Percentiles rank a stretch among this genome's conserved stretches.
phyloP scores from a whole-genome alignment of 169 alveolate genomes.

The Plasmodium blacklocki region DNA sequence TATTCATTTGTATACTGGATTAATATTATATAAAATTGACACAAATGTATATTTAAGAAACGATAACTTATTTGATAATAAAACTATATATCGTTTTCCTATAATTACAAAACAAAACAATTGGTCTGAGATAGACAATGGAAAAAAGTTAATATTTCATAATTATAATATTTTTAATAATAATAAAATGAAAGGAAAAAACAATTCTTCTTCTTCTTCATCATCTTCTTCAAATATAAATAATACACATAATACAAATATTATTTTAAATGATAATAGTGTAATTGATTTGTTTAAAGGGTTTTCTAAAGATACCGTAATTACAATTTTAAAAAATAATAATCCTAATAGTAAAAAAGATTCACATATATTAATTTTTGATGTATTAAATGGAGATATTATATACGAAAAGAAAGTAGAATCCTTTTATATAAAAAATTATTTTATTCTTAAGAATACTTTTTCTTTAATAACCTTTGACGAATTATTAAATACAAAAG shows the following conservation, averaged over 20 bases:
- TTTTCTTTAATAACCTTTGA: slow-evolving; percentile 33
- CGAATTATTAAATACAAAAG: slow-evolving; percentile 21
- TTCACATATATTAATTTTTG: slow-evolving; percentile 53
- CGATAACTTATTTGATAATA: slow-evolving; percentile 8
- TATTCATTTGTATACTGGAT: slow-evolving; percentile 58
- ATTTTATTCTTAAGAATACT: slow-evolving; percentile 22
- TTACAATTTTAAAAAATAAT: slow-evolving; percentile 31
- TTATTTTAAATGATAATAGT: slow-evolving; percentile 12
- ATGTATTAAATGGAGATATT: slow-evolving; percentile 40
- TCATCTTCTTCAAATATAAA: too few species aligned
- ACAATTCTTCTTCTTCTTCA: too few species aligned
- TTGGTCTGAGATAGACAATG: slow-evolving; percentile 67
- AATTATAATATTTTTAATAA: not conserved
- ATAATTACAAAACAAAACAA: slow-evolving; percentile 28
- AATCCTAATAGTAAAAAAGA: not conserved
- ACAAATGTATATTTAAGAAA: slow-evolving; percentile 35
- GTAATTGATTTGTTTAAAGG: slow-evolving; percentile 42
- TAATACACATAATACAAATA: not conserved
- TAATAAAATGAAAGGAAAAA: not conserved
- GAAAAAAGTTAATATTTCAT: slow-evolving; percentile 23
- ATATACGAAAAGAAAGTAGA: slow-evolving; percentile 57
- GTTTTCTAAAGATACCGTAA: slow-evolving; percentile 56
- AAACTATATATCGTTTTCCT: not conserved
- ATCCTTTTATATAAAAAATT: slow-evolving; percentile 35
- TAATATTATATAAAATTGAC: slow-evolving; percentile 68